Evolutionary conservation across 805 yeast genomes (phyloP), one percentile per base, ranked within the genome.

Genomic region (Candida saitoana): DNA sequence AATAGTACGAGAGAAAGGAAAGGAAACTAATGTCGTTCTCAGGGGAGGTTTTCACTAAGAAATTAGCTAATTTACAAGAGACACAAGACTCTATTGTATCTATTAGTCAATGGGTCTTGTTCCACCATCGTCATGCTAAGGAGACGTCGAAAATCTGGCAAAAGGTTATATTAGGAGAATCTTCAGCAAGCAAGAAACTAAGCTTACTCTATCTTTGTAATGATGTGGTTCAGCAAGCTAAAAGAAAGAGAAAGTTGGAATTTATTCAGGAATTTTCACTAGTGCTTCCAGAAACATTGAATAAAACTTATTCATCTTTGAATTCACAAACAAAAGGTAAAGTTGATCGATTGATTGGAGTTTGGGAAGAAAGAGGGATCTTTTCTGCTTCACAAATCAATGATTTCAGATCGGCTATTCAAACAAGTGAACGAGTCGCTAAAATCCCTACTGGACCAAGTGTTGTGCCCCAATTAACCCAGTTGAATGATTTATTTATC

Each of bases 151-250:
- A 51, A 33, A 42, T 61, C 24, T 71, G 76, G 76, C 48, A 67
- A 5, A 49, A 56, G 9, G 68, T 54, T 49, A 49, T 57, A 12
- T 46, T 45, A 42, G 16, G 36, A 14, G 33, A 34, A n/a, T 31
- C 30, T 11, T 15, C 35, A 4, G 52, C 59, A 4, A 40, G 49
- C n/a, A 70, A 74, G 51, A 74, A 72, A 45, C 68, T 83, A 39
- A 71, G 83, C 2, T 61, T 84, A 42, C 69, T 87, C 18, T 87
- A 87, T 54, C 65, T 87, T 11, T 82, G 84, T 39, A 87, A 87
- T 58, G 96, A 87, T 49, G 81, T 87, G 17, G 83, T 87, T 1
- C 96, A 87, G 60, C 84, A 84, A 56, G 79, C 89, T 3, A 71
- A 81, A 44, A 80, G 82, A 25, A 78, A 80, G 51, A 71, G 76